Evolutionary conservation across 208 protist genomes (phyloP).

Genomic region (Leishmania amazonensis): DNA sequence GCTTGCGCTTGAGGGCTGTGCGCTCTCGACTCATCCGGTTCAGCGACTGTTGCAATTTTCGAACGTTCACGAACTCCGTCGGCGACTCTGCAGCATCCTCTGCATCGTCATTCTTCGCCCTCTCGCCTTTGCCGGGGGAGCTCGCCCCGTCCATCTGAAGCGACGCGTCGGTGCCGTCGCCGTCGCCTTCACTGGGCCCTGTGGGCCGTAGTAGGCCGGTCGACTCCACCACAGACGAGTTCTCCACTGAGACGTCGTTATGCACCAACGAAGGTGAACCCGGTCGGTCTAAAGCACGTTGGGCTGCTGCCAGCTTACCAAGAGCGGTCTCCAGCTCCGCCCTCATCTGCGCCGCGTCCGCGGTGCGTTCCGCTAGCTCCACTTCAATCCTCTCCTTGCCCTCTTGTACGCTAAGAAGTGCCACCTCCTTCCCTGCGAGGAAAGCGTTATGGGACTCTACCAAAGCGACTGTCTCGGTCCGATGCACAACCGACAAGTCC

Average conservation of each 20-base stretch:
- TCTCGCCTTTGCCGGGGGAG: background rate
- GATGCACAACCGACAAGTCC: conserved; percentile 14
- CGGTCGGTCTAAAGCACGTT: conserved; percentile 1
- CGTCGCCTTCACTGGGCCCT: background rate
- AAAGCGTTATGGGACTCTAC: background rate
- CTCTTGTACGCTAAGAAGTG: conserved; percentile 3
- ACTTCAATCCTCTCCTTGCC: conserved; percentile 1
- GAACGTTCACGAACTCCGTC: background rate
- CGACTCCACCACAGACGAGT: background rate
- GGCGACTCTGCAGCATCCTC: background rate
- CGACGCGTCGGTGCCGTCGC: background rate
- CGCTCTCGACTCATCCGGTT: conserved; percentile 28
- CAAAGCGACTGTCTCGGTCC: conserved; percentile 10
- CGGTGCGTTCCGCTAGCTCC: conserved; percentile 7
- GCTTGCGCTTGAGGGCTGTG: conserved; percentile 18
- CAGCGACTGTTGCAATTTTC: conserved; percentile 25
- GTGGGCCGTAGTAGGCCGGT: background rate
- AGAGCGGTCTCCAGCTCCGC: background rate
- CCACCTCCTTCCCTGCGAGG: conserved; percentile 8
- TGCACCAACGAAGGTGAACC: background rate
- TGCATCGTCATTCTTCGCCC: background rate
- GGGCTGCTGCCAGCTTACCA: conserved; percentile 11
- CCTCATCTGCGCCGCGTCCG: conserved; percentile 5
- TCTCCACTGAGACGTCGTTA: background rate
- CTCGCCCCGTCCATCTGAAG: background rate